Conservation (phyloP, 2,329 filamentous ascomycete species). For the Zarea fungicola region DNA sequence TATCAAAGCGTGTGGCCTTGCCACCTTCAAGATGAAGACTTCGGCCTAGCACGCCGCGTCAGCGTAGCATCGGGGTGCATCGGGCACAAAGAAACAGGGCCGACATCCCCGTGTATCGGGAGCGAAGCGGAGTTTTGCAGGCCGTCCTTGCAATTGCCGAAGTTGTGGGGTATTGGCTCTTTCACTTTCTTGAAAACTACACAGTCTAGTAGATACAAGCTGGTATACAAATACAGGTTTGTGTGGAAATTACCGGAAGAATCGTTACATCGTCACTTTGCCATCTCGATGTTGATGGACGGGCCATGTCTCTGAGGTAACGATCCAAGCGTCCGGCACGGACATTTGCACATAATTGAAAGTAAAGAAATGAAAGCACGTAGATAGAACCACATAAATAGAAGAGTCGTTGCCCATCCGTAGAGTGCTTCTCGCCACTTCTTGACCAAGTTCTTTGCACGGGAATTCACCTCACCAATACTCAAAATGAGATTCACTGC, state of each 20-base stretch:
- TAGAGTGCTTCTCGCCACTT: background rate
- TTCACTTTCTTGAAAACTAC: background rate
- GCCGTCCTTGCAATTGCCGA: conserved; percentile 1
- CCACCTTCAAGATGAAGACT: background rate
- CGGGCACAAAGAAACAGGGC: no score
- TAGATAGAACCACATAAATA: no score
- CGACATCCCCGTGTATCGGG: conserved; percentile 1
- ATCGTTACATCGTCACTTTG: background rate
- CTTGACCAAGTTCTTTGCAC: background rate
- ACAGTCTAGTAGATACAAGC: background rate
- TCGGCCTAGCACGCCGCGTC: background rate
- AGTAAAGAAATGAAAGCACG: no score
- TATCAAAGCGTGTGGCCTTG: background rate
- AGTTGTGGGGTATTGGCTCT: background rate
- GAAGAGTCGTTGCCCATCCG: background rate
- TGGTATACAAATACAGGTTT: background rate
- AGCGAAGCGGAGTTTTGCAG: background rate
- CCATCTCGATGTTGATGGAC: background rate
- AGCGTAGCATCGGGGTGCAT: conserved; percentile 9
- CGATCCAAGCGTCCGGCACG: background rate
- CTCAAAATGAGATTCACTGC: conserved; percentile 17
- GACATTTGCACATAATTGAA: no score
- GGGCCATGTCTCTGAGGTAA: background rate
- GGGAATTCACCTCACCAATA: background rate
- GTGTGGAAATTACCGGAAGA: background rate